A percentile compares a stretch with the other conserved stretches of the same genome.
These are phyloP conservation scores for Aspergillus funiculosus DNA, from an alignment of 495 filamentous ascomycete genomes.

Conservation along the genomic window DNA sequence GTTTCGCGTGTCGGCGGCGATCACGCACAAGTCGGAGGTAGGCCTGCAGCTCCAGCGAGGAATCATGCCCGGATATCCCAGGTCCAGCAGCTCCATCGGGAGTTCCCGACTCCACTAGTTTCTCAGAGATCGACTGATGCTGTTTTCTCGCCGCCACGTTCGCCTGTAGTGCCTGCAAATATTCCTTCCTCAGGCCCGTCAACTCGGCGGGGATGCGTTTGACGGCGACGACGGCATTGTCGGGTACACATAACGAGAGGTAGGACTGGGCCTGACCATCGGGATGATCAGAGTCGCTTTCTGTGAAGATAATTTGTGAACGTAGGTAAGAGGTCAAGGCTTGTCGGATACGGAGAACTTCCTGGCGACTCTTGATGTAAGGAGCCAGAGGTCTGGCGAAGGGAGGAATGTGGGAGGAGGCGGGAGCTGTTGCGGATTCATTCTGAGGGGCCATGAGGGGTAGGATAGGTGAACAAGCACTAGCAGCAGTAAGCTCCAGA, in stretches of 20 bases:
- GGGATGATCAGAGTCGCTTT: slow-evolving; percentile 24
- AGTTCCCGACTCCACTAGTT: slow-evolving; percentile 9
- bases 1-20: slow-evolving; percentile 47
- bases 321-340: slow-evolving; percentile 39
- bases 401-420: slow-evolving; percentile 35
- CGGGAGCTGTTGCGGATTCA: not conserved
- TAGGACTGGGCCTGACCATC: slow-evolving; percentile 27
- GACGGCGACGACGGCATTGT: slow-evolving; percentile 31
- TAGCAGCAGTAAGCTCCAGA: slow-evolving; percentile 2
- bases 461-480: not conserved
- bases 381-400: slow-evolving; percentile 38
- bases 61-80: slow-evolving; percentile 15
- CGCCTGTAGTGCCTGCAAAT: slow-evolving; percentile 52
- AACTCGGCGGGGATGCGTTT: slow-evolving; percentile 36
- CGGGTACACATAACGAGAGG: slow-evolving; percentile 34
- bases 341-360: slow-evolving; percentile 43
- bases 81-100: not conserved
- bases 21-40: slow-evolving; percentile 53
- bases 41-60: slow-evolving; percentile 38
- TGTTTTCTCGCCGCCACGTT: slow-evolving; percentile 51
- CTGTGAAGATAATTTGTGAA: slow-evolving; percentile 34
- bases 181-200: slow-evolving; percentile 43
- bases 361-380: slow-evolving; percentile 42
- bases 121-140: slow-evolving; percentile 33
- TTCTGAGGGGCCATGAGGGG: slow-evolving; percentile 15